Evolutionary conservation across 2,329 filamentous ascomycete genomes (phyloP), one percentile per base, ranked within the genome.

Genomic region (Fusarium incarnatum): DNA sequence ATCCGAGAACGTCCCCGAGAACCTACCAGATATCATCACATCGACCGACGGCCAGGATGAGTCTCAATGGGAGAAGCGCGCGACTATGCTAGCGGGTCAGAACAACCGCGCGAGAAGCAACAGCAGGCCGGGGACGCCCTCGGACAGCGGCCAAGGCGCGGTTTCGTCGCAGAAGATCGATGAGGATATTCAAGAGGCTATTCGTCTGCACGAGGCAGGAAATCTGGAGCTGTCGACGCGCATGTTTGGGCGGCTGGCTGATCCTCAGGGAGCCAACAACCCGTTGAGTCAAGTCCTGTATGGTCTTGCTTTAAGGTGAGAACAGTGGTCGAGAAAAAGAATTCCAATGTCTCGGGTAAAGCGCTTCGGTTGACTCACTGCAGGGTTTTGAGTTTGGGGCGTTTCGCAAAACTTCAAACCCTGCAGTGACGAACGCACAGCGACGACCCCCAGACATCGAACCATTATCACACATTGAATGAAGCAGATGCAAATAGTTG

Each of bases 251-350:
- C 85, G 86, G 64, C 84, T 99, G 72, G 96, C 96, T 56, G 91
- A 97, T 78, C 93, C 93, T 0, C 85, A 89, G 56, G 94, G 93
- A 25, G 89, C 91, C 52, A 97, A 98, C 78, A 97, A 98, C 81
- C 93, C 96, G 42, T 86, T 99, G 70, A 96, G 94, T 76, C 95
- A 99, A 82, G 96, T 99, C 37, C 87, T 99, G 56, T 99, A 97
- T 78, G 96, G 96, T 6, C 91, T 99, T 61, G 94, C 95, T 55
- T 82, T 98, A 71, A 88, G 94, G 91, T 94, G 80, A 81, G 42
- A 65, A 48, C 15, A 30, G 22, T 30, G 22, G 8, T 22, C 34
- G 20, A 25, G 37, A 50, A 40, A 37, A 23, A 44, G 22, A 30
- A 25, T 42, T 42, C 40, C 25, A 52, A 59, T 70, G 56, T 64